phyloP scores from a whole-genome alignment of 2,329 filamentous ascomycete species.

The Claviceps sorghi region DNA sequence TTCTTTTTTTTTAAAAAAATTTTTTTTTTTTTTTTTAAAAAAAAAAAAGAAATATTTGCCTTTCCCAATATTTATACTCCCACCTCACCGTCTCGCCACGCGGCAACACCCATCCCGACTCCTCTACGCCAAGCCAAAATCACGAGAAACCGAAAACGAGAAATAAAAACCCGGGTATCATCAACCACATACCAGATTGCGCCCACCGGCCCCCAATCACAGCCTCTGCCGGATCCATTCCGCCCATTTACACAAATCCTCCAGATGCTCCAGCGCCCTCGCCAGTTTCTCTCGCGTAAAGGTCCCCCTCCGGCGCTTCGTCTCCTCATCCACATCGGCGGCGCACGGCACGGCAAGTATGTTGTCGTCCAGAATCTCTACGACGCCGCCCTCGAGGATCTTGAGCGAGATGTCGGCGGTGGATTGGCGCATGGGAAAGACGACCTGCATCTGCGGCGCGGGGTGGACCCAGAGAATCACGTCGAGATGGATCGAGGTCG shows the following conservation, averaged over 20 bases:
- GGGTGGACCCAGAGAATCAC: conserved; percentile 38
- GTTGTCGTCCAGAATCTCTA: conserved; percentile 46
- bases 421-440: conserved; percentile 35
- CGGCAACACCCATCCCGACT: too few relatives aligned
- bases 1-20: too few relatives aligned
- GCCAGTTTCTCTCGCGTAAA: conserved; percentile 29
- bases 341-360: conserved; percentile 13
- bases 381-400: conserved; percentile 43
- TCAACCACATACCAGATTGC: background rate
- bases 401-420: conserved; percentile 42
- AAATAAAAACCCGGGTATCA: background rate
- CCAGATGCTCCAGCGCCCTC: conserved; percentile 31
- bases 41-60: too few relatives aligned
- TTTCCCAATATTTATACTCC: too few relatives aligned
- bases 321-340: background rate
- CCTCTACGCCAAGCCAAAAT: too few relatives aligned
- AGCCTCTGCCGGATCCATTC: conserved; percentile 34
- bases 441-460: conserved; percentile 33
- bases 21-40: too few relatives aligned
- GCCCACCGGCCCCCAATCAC: conserved; percentile 5
- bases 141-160: background rate
- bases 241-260: conserved; percentile 38
- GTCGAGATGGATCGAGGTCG: conserved; percentile 25
- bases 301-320: conserved; percentile 19
- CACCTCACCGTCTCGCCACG: too few relatives aligned